Evolutionary conservation across 2,329 filamentous ascomycete genomes (phyloP), one percentile per base, ranked within the genome.

Genomic region (Arthroderma uncinatum): DNA sequence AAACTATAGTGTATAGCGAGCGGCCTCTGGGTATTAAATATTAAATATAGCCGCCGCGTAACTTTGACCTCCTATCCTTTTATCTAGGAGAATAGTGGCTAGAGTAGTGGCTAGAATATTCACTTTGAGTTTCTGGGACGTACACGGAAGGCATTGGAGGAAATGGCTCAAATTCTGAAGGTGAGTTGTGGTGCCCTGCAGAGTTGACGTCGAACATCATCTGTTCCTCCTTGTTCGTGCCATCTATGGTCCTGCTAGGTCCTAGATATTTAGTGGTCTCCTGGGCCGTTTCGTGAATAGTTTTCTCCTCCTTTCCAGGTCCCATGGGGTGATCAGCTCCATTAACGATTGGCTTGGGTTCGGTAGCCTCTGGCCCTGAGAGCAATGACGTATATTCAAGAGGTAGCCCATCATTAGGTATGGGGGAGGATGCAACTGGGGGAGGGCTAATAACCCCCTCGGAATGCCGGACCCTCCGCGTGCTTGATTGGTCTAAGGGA

Each of bases 191-290:
- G 10, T 37, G 21, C 10, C 39, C 42, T 6, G 42, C 39, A 1
- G 56, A 61, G n/a, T 61, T 55, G 14, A 61, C 59, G 25, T 62
- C 59, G 52, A 59, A 59, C 28, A 16, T 53, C 30, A 39, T 37
- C 23, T 47, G 40, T 10, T 57, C 58, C 1, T 50, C 47, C 30
- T 47, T 50, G 8, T 28, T 14, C n/a, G 33, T 23, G 36, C 50
- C 25, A n/a, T 53, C 39, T 25, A 21, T 16, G 8, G n/a, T 19
- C 0, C 19, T n/a, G 2, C 9, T 10, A 6, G 19, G 14, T 4
- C 37, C 37, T 14, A 53, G 9, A 23, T 10, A 3, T 1, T 25
- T 16, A n/a, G 4, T 9, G 14, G 19, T 34, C 10, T 2, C 33
- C 12, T 53, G 10, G 14, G 50, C 7, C 8, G 19, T 9, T 48